phyloP scores from a whole-genome alignment of 1,139 yeast genomes.

The Yamadazyma pseudoaaseri region DNA sequence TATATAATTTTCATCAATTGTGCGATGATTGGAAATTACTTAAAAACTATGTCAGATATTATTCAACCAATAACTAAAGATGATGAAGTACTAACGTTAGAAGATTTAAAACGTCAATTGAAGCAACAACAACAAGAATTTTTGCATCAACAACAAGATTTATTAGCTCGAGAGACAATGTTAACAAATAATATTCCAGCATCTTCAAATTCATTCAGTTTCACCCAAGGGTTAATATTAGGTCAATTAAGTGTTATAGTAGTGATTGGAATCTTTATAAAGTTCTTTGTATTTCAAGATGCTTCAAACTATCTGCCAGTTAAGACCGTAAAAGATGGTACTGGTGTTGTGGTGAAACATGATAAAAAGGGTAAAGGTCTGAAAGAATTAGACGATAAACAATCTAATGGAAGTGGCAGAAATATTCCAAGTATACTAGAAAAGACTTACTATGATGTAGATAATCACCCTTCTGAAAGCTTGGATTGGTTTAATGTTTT shows the following conservation, averaged over 20 bases:
- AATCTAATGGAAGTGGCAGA: slow-evolving; percentile 15
- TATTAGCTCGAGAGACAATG: slow-evolving; percentile 18
- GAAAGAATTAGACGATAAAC: slow-evolving; percentile 25
- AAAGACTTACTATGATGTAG: slow-evolving; percentile 89
- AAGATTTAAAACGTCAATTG: slow-evolving; percentile 30
- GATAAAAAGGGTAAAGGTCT: slow-evolving; percentile 21
- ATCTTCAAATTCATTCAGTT: slow-evolving; percentile 49
- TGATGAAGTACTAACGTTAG: slow-evolving; percentile 12
- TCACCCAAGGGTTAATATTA: slow-evolving; percentile 71
- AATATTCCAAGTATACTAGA: slow-evolving; percentile 58
- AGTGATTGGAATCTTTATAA: slow-evolving; percentile 71
- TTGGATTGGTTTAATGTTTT: slow-evolving; percentile 96
- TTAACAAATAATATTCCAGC: slow-evolving; percentile 1
- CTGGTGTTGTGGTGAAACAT: slow-evolving; percentile 39
- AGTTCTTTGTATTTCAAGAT: slow-evolving; percentile 89
- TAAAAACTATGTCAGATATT: slow-evolving; percentile 1
- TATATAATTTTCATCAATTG: background rate
- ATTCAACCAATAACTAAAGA: slow-evolving; percentile 2
- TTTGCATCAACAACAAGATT: slow-evolving; percentile 28
- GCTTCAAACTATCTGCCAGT: slow-evolving; percentile 40
- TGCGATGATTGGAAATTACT: slow-evolving; percentile 1
- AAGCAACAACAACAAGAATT: slow-evolving; percentile 33
- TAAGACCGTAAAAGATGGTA: slow-evolving; percentile 29
- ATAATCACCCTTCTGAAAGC: slow-evolving; percentile 83
- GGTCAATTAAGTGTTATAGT: slow-evolving; percentile 86